phyloP scores from a whole-genome alignment of 345 rosid species.

The Arabis alpina region DNA sequence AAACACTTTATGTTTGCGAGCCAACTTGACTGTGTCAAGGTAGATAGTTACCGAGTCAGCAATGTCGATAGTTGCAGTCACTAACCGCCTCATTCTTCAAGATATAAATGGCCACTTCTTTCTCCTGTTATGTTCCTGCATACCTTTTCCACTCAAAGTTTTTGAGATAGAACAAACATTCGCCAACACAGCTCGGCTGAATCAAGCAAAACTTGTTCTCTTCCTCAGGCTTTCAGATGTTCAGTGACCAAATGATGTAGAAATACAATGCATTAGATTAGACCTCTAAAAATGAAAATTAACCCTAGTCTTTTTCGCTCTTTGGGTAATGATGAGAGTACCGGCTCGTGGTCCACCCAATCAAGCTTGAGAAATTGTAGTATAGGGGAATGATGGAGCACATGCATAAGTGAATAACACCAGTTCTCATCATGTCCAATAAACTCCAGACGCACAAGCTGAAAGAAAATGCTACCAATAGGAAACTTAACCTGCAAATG shows the following conservation, averaged over 20 bases:
- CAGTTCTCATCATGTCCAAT: background rate
- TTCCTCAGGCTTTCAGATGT: background rate
- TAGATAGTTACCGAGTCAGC: too few species aligned
- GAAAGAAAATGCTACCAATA: constrained; percentile 11
- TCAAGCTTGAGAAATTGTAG: constrained; percentile 16
- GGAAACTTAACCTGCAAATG: constrained; percentile 2
- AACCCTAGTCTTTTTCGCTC: too few species aligned
- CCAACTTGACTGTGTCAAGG: background rate
- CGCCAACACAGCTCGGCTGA: constrained; percentile 16
- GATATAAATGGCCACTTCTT: constrained; percentile 25
- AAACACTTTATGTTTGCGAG: background rate
- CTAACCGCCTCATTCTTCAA: constrained; percentile 5
- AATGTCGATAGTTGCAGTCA: constrained; percentile 1
- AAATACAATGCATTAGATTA: background rate
- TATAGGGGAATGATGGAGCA: constrained; percentile 24
- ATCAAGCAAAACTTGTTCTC: background rate
- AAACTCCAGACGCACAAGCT: constrained; percentile 20
- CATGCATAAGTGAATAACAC: background rate
- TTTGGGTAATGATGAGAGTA: background rate
- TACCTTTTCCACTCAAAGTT: constrained; percentile 22
- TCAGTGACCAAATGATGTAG: background rate
- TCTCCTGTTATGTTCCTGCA: background rate
- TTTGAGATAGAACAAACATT: constrained; percentile 20
- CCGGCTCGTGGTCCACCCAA: background rate
- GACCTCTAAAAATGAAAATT: background rate